These are phyloP conservation scores for Centrapalus pauciflorus DNA, from an alignment of 129 eudicot species.

Conservation along the genomic window DNA sequence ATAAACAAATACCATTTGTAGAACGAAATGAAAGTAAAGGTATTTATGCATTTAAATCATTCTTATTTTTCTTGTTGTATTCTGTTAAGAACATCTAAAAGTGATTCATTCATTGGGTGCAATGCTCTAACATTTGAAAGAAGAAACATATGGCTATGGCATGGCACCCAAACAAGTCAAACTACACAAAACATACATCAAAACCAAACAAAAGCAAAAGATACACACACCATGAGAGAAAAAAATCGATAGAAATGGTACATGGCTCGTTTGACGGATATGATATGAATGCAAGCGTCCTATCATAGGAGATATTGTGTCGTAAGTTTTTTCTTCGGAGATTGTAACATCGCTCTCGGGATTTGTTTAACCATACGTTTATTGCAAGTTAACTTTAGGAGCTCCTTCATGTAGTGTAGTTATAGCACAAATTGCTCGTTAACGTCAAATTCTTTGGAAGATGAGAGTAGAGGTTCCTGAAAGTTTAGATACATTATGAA, in stretches of 20 bases:
- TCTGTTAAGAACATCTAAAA: neutral
- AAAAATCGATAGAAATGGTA: neutral
- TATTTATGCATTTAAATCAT: too few species aligned
- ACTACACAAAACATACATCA: neutral
- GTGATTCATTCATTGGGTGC: neutral
- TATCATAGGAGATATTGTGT: neutral
- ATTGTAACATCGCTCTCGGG: slow-evolving; percentile 2
- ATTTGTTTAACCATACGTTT: neutral
- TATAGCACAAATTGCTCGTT: slow-evolving; percentile 29
- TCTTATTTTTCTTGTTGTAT: neutral
- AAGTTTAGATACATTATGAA: slow-evolving; percentile 1
- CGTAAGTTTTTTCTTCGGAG: too few species aligned
- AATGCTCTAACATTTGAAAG: neutral
- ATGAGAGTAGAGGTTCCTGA: slow-evolving; percentile 61
- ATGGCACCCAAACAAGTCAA: neutral
- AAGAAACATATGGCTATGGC: neutral
- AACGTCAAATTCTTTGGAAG: slow-evolving; percentile 42
- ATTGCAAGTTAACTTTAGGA: neutral
- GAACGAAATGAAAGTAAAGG: too few species aligned
- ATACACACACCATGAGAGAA: neutral
- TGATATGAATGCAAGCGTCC: neutral
- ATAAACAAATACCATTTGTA: too few species aligned
- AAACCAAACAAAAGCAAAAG: neutral
- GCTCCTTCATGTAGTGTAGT: neutral
- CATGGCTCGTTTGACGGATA: neutral